Percentiles rank a stretch among this genome's conserved stretches.
Conservation (phyloP, 2,329 filamentous ascomycete genomes). For the Curvularia sp. region DNA sequence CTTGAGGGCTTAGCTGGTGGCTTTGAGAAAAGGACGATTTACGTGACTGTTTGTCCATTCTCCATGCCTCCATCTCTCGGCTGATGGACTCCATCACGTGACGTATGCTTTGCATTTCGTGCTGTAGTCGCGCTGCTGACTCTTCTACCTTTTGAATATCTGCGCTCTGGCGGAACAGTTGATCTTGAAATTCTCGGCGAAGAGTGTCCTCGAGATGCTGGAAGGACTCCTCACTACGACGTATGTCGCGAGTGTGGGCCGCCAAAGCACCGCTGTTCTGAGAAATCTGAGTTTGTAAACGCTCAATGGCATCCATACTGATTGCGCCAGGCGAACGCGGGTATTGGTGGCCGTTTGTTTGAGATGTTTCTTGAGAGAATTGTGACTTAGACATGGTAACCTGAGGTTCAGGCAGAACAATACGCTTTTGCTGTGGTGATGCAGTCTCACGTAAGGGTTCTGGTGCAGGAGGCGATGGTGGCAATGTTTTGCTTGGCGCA, state of each 20-base stretch:
- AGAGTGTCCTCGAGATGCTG: slow-evolving; percentile 47
- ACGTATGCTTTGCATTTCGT: slow-evolving; percentile 51
- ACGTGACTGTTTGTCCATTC: slow-evolving; percentile 27
- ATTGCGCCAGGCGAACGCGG: slow-evolving; percentile 41
- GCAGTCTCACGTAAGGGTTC: slow-evolving; percentile 24
- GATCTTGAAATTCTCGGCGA: slow-evolving; percentile 46
- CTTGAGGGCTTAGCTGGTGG: slow-evolving; percentile 32
- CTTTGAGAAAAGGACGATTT: slow-evolving; percentile 6
- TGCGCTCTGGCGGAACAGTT: slow-evolving; percentile 36
- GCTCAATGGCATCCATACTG: slow-evolving; percentile 51
- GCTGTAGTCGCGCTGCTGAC: slow-evolving; percentile 49
- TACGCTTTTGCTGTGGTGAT: slow-evolving; percentile 22
- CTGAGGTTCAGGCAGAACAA: slow-evolving; percentile 25
- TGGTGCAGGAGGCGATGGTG: slow-evolving; percentile 25
- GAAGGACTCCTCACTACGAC: slow-evolving; percentile 36
- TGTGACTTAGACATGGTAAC: slow-evolving; percentile 18
- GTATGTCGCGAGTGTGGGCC: slow-evolving; percentile 43
- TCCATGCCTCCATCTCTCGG: slow-evolving; percentile 40
- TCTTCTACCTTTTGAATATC: slow-evolving; percentile 52
- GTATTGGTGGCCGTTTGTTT: slow-evolving; percentile 38
- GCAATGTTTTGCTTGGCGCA: slow-evolving; percentile 24
- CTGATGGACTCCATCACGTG: slow-evolving; percentile 48
- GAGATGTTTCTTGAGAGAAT: slow-evolving; percentile 25
- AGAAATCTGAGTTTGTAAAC: slow-evolving; percentile 58
- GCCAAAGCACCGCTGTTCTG: slow-evolving; percentile 52